These are phyloP conservation scores for Rhynchospora pubera DNA, from an alignment of 176 grass and related monocot species.

Conservation along the genomic window DNA sequence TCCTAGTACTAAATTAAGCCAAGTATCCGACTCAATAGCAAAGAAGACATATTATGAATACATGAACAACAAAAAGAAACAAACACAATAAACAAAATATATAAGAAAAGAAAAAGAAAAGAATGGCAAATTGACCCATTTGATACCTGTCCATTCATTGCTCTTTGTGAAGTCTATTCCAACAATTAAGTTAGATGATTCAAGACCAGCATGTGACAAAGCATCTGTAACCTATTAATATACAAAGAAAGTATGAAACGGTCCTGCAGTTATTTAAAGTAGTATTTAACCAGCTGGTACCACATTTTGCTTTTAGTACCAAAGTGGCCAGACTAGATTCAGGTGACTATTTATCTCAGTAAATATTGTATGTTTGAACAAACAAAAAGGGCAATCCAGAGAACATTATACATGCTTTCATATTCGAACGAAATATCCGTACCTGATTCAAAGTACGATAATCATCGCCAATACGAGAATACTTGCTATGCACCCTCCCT, in stretches of 20 bases:
- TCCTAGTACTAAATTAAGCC: background rate
- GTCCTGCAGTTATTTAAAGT: background rate
- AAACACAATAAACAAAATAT: background rate
- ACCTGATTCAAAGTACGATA: slow-evolving; percentile 75
- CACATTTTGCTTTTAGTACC: background rate
- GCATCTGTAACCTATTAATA: slow-evolving; percentile 72
- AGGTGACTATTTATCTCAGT: background rate
- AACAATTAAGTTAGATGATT: slow-evolving; percentile 94
- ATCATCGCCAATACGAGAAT: slow-evolving; percentile 72
- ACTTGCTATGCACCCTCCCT: slow-evolving; percentile 50
- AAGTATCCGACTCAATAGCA: background rate
- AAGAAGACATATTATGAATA: background rate
- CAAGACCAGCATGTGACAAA: slow-evolving; percentile 74
- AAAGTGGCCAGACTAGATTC: background rate
- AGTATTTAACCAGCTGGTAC: background rate
- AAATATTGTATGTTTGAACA: background rate
- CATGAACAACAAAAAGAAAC: background rate
- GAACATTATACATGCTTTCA: background rate
- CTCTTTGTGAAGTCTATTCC: slow-evolving; percentile 95
- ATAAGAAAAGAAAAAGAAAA: background rate
- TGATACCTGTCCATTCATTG: slow-evolving; percentile 92
- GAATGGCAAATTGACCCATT: background rate
- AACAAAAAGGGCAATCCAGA: background rate
- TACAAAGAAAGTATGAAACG: slow-evolving; percentile 8
- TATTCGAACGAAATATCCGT: background rate